Conservation (phyloP, 2,329 filamentous ascomycete species). For the Aspergillus latus region DNA sequence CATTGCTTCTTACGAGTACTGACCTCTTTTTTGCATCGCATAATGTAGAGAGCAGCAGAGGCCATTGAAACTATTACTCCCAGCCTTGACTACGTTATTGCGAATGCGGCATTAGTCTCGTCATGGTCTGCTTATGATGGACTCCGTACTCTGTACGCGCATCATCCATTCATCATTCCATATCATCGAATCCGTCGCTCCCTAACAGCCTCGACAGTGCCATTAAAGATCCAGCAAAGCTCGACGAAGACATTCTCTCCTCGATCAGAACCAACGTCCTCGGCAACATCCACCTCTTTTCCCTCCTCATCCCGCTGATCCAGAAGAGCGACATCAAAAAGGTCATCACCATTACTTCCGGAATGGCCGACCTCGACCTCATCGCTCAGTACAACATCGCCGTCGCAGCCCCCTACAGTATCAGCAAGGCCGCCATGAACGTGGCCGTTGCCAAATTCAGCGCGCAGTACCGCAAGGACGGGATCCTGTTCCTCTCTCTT, state of each 20-base stretch:
- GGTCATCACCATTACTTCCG: conserved; percentile 52
- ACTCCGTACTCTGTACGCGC: conserved; percentile 42
- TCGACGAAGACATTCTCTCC: not conserved
- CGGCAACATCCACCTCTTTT: conserved; percentile 54
- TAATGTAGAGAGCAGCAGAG: not conserved
- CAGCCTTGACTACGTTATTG: conserved; percentile 53
- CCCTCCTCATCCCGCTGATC: conserved; percentile 55
- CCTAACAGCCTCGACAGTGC: not conserved
- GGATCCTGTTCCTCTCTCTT: conserved; percentile 54
- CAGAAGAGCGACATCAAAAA: conserved; percentile 55
- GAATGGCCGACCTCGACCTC: conserved; percentile 49
- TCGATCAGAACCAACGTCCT: conserved; percentile 33
- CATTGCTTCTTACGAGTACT: too few relatives aligned
- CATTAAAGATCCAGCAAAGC: not conserved
- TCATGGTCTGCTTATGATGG: conserved; percentile 27
- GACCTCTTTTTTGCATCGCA: not conserved
- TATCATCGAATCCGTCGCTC: too few relatives aligned
- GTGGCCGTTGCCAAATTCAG: conserved; percentile 54
- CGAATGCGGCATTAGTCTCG: conserved; percentile 49
- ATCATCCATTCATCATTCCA: not conserved
- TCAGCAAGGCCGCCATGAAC: conserved; percentile 57
- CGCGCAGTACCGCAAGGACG: conserved; percentile 50
- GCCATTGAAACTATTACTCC: conserved; percentile 23
- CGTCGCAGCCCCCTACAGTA: conserved; percentile 44
- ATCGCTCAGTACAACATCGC: conserved; percentile 40